Evolutionary conservation across 106 monocot genomes (phyloP), one percentile per base, ranked within the genome.

Genomic region (Gastrodia elata): DNA sequence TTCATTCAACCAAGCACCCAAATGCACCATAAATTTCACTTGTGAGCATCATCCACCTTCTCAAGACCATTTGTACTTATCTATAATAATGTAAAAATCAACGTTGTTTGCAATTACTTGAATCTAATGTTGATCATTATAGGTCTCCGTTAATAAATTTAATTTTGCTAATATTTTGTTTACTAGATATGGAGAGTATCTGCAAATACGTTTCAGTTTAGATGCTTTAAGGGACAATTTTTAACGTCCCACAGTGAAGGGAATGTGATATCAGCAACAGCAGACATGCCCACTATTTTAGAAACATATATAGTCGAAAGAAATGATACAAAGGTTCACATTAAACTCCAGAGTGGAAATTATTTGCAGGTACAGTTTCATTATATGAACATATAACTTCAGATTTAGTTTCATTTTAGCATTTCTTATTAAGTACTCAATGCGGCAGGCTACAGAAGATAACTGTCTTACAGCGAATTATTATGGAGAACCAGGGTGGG

Each of bases 151-250:
- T 9, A 1, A 34, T 33, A 44, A 13, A 43, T 14, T 75, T 39
- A 65, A 75, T 42, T 43, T 5, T 65, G 11, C 6, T 43, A 35
- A 67, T 55, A 24, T 57, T 75, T 68, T 71, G 15, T 11, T 58
- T 38, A 52, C 20, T 78, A 92, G 93, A 42, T 93, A 65, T 93
- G 87, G 88, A 85, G 93, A 78, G 76, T 94, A 69, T 82, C 93
- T 41, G 83, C 83, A 1, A 72, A 65, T 0, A 61, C 76, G 34
- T 94, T 84, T 81, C 87, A 94, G 64, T 85, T 94, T 64, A 83
- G 94, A 30, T 78, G 78, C 78, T 77, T 80, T 59, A 76, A 72
- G 57, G 85, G 90, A 59, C 85, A 90, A 44, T 94, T 94, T 81
- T 74, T 94, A 52, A 80, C 85, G 77, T 75, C 80, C 57, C 76